These are phyloP conservation scores for Phanerochaete sordida DNA, from an alignment of 768 basidiomycete genomes.

Conservation along the genomic window DNA sequence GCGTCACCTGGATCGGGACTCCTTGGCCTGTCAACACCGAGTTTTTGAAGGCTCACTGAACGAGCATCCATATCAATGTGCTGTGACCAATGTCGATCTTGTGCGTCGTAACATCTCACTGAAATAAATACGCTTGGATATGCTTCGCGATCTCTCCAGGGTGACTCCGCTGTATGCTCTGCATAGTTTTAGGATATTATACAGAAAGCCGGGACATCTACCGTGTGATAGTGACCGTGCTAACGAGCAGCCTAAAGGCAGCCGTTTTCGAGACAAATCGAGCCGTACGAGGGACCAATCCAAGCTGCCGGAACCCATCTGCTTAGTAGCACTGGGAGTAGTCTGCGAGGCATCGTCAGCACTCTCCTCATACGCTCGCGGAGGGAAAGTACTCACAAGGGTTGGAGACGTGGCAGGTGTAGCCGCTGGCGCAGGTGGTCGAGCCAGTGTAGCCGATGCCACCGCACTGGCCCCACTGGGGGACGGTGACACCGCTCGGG, in stretches of 20 bases:
- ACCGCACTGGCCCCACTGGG: constrained; percentile 18
- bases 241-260: background rate
- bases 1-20: constrained; percentile 63
- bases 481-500: constrained; percentile 2
- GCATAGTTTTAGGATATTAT: no score
- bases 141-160: no score
- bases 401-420: constrained; percentile 15
- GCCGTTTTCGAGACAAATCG: background rate
- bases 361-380: no score
- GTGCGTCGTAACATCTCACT: no score
- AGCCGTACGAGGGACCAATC: no score
- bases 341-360: background rate
- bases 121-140: no score
- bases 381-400: constrained; percentile 7
- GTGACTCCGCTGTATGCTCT: no score
- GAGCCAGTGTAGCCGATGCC: constrained; percentile 16
- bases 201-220: background rate
- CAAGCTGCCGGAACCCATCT: background rate
- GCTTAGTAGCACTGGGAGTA: constrained; percentile 15
- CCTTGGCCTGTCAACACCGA: constrained; percentile 53
- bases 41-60: constrained; percentile 25
- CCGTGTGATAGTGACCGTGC: background rate
- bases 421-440: constrained; percentile 10
- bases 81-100: no score
- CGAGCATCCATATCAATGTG: no score